Evolutionary conservation across 768 basidiomycete species (phyloP).

Genomic region (Chalciporus sphaerocephalus): DNA sequence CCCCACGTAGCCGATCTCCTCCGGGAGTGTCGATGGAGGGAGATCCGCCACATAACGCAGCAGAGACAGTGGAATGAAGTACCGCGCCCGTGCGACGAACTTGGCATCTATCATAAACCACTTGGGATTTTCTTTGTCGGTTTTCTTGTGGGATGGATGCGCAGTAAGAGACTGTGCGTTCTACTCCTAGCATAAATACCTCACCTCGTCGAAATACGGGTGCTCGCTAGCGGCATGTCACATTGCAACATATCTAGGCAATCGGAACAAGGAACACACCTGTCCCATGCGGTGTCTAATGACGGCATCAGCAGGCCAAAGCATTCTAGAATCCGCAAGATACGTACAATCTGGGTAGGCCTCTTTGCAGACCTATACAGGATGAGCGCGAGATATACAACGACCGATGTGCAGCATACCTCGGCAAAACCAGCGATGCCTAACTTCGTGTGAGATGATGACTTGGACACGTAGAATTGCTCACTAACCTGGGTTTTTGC

Average conservation of each 20-base stretch:
- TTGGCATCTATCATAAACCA: conserved; percentile 92
- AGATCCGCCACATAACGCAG: conserved; percentile 58
- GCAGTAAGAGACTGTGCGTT: conserved; percentile 1
- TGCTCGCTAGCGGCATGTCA: conserved; percentile 44
- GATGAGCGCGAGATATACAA: conserved; percentile 4
- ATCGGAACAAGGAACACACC: conserved; percentile 43
- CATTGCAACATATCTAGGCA: background rate
- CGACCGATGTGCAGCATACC: conserved; percentile 37
- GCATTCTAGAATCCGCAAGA: conserved; percentile 2
- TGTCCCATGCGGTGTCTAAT: conserved; percentile 86
- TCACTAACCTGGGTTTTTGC: conserved; percentile 67
- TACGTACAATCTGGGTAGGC: conserved; percentile 86
- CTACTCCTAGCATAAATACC: conserved; percentile 15
- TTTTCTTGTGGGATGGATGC: conserved; percentile 51
- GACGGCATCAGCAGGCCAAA: conserved; percentile 5
- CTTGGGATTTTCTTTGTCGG: conserved; percentile 66
- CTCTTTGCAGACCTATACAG: conserved; percentile 62
- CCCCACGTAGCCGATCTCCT: conserved; percentile 63
- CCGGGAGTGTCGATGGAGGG: conserved; percentile 37
- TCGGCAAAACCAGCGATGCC: conserved; percentile 81
- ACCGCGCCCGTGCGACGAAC: conserved; percentile 56
- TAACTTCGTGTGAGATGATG: conserved; percentile 24
- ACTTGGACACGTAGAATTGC: background rate
- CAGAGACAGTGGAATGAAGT: conserved; percentile 78
- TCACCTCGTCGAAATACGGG: conserved; percentile 76